Conservation (phyloP, 768 basidiomycete genomes). For the Amanita phalloides region DNA sequence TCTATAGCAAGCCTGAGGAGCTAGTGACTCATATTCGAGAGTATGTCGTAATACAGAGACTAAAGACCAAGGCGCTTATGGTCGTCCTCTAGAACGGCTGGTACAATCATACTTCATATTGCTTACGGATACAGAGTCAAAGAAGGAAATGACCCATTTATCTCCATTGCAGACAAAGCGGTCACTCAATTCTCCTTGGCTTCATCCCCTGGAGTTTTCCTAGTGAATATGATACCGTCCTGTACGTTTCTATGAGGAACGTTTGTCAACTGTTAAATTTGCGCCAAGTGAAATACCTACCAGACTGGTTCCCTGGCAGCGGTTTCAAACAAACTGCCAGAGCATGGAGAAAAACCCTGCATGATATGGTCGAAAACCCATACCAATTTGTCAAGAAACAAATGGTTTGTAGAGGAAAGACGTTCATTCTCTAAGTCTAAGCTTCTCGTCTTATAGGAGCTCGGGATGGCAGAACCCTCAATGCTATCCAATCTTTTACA, state of each 20-base stretch:
- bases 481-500: conserved; percentile 23
- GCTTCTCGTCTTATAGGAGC: conserved; percentile 9
- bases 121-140: conserved; percentile 20
- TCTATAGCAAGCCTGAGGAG: conserved; percentile 24
- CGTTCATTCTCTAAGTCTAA: background rate
- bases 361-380: conserved; percentile 23
- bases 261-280: background rate
- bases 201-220: conserved; percentile 16
- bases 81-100: background rate
- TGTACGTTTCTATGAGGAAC: background rate
- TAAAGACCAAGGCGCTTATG: background rate
- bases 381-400: conserved; percentile 20
- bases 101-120: conserved; percentile 15
- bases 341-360: conserved; percentile 20
- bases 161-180: conserved; percentile 17
- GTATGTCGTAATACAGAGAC: conserved; percentile 16
- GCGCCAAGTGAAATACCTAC: conserved; percentile 27
- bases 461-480: conserved; percentile 22
- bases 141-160: conserved; percentile 20
- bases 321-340: conserved; percentile 31
- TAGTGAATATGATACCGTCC: conserved; percentile 19
- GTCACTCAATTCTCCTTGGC: conserved; percentile 13
- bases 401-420: conserved; percentile 14
- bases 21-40: conserved; percentile 23
- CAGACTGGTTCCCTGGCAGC: conserved; percentile 36